A percentile compares a stretch with the other conserved stretches of the same genome.
Conservation (phyloP, 768 basidiomycete genomes). For the Dioszegia crocea region DNA sequence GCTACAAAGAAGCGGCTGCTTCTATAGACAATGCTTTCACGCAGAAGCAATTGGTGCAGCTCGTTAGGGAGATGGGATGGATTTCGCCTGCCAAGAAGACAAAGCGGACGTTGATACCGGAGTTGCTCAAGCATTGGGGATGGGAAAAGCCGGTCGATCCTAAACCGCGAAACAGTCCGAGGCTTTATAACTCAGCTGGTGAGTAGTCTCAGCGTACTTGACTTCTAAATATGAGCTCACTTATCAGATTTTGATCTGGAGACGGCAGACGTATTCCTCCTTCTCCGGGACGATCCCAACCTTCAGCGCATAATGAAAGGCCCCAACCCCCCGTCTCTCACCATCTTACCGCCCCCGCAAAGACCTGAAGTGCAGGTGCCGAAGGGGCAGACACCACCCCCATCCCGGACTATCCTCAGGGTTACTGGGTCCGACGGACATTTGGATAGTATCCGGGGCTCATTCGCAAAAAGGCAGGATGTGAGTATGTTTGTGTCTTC, state of each 20-base stretch:
- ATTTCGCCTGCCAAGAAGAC: not conserved
- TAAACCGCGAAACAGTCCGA: not conserved
- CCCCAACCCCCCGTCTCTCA: not conserved
- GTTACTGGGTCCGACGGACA: too few relatives aligned
- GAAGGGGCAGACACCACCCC: too few relatives aligned
- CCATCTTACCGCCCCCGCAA: not conserved
- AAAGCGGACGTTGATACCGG: conserved; percentile 6
- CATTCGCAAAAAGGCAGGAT: too few relatives aligned
- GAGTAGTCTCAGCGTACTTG: not conserved
- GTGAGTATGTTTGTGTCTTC: too few relatives aligned
- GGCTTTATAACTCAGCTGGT: too few relatives aligned
- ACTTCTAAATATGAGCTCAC: too few relatives aligned
- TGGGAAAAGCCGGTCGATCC: conserved; percentile 10
- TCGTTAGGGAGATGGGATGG: conserved; percentile 13
- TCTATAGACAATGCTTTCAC: conserved; percentile 17
- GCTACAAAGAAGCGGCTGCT: not conserved
- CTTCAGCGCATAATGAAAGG: not conserved
- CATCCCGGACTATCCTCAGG: too few relatives aligned
- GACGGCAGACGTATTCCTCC: conserved; percentile 18
- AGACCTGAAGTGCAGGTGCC: too few relatives aligned
- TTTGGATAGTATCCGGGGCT: too few relatives aligned
- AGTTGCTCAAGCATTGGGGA: conserved; percentile 16
- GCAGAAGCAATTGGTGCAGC: conserved; percentile 7
- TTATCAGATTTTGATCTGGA: conserved; percentile 14
- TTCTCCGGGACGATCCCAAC: conserved; percentile 2